phyloP scores from a whole-genome alignment of 2,329 filamentous ascomycete species.

The Hypoxylon rubiginosum region DNA sequence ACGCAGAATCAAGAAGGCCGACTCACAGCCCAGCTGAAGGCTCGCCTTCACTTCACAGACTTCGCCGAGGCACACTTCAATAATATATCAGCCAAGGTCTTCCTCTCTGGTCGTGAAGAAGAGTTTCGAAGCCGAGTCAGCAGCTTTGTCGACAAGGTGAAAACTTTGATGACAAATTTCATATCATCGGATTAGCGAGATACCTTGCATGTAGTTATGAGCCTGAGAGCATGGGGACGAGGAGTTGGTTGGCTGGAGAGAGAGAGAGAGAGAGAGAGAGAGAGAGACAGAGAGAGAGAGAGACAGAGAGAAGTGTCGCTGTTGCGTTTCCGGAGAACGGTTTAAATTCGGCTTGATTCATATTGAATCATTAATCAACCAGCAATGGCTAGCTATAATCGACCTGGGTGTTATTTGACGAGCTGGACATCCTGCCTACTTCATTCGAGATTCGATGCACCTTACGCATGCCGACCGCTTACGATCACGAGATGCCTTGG shows the following conservation, averaged over 20 bases:
- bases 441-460: too few species aligned
- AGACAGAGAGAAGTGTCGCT: conserved; percentile 17
- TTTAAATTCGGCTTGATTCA: too few species aligned
- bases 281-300: conserved; percentile 18
- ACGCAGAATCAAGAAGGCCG: background rate
- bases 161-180: background rate
- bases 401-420: background rate
- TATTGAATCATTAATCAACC: too few species aligned
- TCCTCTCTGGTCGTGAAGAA: background rate
- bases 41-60: background rate
- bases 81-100: background rate
- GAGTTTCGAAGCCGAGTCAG: background rate
- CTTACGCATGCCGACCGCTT: too few species aligned
- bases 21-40: background rate
- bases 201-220: too few species aligned
- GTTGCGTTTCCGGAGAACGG: too few species aligned
- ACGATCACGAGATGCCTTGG: too few species aligned
- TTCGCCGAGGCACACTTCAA: background rate
- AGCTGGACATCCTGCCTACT: background rate
- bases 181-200: background rate
- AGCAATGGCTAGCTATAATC: background rate
- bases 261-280: conserved; percentile 15
- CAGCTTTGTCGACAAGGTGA: background rate
- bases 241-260: background rate
- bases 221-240: too few species aligned